phyloP scores from a whole-genome alignment of 805 yeast species.

The Deakozyma indianensis region DNA sequence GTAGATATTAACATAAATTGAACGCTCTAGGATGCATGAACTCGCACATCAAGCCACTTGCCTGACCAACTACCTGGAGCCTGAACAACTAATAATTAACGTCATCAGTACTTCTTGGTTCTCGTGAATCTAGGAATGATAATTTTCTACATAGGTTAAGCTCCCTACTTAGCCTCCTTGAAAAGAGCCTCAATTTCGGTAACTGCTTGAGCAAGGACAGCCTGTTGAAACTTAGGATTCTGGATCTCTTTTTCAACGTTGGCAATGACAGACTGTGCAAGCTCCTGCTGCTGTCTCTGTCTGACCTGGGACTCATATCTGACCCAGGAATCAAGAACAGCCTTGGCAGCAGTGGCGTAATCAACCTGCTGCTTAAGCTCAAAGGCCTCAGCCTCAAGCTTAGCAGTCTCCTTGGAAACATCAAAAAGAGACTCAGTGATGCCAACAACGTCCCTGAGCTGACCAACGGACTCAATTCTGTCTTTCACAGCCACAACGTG shows the following conservation, averaged over 20 bases:
- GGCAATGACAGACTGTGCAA: constrained; percentile 71
- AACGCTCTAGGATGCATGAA: no score
- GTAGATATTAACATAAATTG: no score
- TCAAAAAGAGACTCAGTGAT: constrained; percentile 87
- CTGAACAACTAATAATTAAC: no score
- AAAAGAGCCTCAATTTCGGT: constrained; percentile 83
- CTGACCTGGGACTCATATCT: constrained; percentile 95
- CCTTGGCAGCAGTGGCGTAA: constrained; percentile 79
- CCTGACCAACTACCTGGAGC: no score
- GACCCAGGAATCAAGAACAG: constrained; percentile 97
- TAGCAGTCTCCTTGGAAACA: constrained; percentile 91
- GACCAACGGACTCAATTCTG: constrained; percentile 78
- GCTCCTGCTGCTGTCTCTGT: constrained; percentile 88
- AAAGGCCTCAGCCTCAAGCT: constrained; percentile 86
- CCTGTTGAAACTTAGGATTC: constrained; percentile 88
- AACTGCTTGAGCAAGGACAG: constrained; percentile 78
- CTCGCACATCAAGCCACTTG: no score
- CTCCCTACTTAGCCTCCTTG: constrained; percentile 11
- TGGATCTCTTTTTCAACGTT: constrained; percentile 76
- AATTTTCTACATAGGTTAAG: no score
- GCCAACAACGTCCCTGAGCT: constrained; percentile 80
- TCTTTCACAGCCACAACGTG: constrained; percentile 88
- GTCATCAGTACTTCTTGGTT: no score
- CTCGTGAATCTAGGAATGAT: no score
- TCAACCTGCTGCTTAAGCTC: constrained; percentile 86